phyloP scores from a whole-genome alignment of 1,284 basidiomycete species.

The Kalmanozyma brasiliensis region DNA sequence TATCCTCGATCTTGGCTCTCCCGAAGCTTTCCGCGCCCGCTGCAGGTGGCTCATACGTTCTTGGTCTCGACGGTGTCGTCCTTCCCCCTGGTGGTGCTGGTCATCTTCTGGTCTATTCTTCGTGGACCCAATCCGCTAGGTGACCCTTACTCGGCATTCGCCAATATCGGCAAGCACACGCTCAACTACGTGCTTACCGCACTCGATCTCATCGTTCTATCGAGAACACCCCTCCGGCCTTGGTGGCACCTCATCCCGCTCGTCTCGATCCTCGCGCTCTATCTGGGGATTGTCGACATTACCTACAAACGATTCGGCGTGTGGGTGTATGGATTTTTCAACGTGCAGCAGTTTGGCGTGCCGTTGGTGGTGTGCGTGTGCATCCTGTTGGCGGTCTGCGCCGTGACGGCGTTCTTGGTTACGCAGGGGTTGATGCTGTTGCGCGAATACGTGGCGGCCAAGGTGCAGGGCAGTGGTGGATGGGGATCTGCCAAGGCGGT shows the following conservation, averaged over 20 bases:
- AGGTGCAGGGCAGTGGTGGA: slow-evolving; percentile 33
- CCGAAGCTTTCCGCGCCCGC: slow-evolving; percentile 14
- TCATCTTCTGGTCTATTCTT: slow-evolving; percentile 76
- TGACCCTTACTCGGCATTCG: slow-evolving; percentile 75
- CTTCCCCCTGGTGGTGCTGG: slow-evolving; percentile 76
- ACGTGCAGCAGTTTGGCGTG: slow-evolving; percentile 38
- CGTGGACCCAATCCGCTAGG: slow-evolving; percentile 68
- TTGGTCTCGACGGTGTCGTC: slow-evolving; percentile 38
- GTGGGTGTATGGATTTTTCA: slow-evolving; percentile 51
- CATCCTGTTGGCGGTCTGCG: slow-evolving; percentile 39
- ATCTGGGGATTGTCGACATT: slow-evolving; percentile 72
- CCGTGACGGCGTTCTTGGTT: slow-evolving; percentile 41
- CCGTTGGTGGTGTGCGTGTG: slow-evolving; percentile 36
- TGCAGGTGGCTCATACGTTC: slow-evolving; percentile 36
- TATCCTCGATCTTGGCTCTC: slow-evolving; percentile 39
- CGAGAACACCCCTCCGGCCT: slow-evolving; percentile 71
- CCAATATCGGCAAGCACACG: slow-evolving; percentile 74
- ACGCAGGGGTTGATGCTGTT: slow-evolving; percentile 43
- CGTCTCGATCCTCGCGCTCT: slow-evolving; percentile 72
- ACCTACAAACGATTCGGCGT: slow-evolving; percentile 34
- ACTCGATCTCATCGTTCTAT: slow-evolving; percentile 74
- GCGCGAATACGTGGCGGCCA: slow-evolving; percentile 35
- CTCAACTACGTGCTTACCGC: slow-evolving; percentile 74
- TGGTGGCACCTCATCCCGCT: slow-evolving; percentile 73
- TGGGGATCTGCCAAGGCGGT: slow-evolving; percentile 47